Evolutionary conservation across 345 rosid genomes (phyloP), one percentile per base, ranked within the genome.

Genomic region (Draba incana): DNA sequence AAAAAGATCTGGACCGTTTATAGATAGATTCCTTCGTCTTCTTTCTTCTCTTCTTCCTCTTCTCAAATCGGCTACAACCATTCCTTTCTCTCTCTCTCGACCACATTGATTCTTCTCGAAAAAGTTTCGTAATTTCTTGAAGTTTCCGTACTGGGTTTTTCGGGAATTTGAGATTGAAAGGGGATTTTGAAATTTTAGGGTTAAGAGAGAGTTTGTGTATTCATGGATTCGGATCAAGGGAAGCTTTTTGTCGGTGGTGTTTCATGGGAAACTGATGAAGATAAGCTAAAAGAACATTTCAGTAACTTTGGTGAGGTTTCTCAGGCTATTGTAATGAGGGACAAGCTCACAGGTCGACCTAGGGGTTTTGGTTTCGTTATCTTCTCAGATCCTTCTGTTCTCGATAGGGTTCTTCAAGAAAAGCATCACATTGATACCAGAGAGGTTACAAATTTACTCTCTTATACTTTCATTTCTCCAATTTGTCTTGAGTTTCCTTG

Each of bases 211-310:
- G 75, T 52, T 49, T 7, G 11, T 4, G n/a, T 10, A 44, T 2
- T 49, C 16, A 81, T 92, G 92, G 88, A 87, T 67, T 84, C 89
- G 31, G 91, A 92, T 82, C 90, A 81, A 70, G 95, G 95, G 42
- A 84, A 88, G 85, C 86, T 91, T 13, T 91, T 88, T 76, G 83
- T 88, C 58, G 96, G 96, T 27, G 97, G 97, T 64, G 78, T 91
- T 62, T 88, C 97, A 42, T 91, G 96, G 97, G 97, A 91, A 76
- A 91, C 96, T 0, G 67, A 58, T 16, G 96, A 91, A 80, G 96
- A 88, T 1, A 84, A 72, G 81, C 85, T 88, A 35, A 78, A 50
- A 30, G 93, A 87, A 38, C 82, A 88, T 74, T 91, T 91, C 74
- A 23, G 78, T 13, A 80, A 81, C 42, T 91, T 79, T 44, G 91